Percentiles rank a stretch among this genome's conserved stretches.
phyloP scores from a whole-genome alignment of 176 grass and related monocot species.

The Themeda triandra region DNA sequence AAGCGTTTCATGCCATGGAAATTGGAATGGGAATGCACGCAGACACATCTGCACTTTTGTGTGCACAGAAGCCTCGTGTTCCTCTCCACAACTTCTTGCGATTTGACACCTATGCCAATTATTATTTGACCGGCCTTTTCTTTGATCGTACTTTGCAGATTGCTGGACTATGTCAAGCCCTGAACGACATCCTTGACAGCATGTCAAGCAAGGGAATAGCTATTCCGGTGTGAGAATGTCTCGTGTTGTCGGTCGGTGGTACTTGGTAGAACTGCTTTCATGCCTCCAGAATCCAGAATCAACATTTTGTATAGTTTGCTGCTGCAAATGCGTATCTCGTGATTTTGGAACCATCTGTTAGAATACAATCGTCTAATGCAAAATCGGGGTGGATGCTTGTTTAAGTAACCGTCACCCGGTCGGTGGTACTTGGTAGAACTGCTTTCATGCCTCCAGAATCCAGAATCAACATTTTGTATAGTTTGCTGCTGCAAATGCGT shows the following conservation, averaged over 20 bases:
- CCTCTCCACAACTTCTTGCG: not conserved
- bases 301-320: slow-evolving; percentile 38
- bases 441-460: not conserved
- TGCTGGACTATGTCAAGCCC: slow-evolving; percentile 81
- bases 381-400: not conserved
- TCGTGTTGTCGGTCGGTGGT: not conserved
- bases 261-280: not conserved
- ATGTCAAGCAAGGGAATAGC: slow-evolving; percentile 86
- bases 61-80: not conserved
- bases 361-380: not conserved
- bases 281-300: not conserved
- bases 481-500: slow-evolving; percentile 1
- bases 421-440: not conserved
- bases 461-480: slow-evolving; percentile 34
- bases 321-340: not conserved
- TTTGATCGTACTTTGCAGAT: slow-evolving; percentile 41
- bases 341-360: not conserved
- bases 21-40: not conserved
- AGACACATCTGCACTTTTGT: not conserved
- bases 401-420: not conserved
- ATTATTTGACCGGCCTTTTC: not conserved
- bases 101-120: too few species aligned
- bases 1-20: not conserved
- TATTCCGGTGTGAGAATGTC: slow-evolving; percentile 57
- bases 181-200: slow-evolving; percentile 95